phyloP scores from a whole-genome alignment of 2,329 filamentous ascomycete genomes.

The Venturia effusa region DNA sequence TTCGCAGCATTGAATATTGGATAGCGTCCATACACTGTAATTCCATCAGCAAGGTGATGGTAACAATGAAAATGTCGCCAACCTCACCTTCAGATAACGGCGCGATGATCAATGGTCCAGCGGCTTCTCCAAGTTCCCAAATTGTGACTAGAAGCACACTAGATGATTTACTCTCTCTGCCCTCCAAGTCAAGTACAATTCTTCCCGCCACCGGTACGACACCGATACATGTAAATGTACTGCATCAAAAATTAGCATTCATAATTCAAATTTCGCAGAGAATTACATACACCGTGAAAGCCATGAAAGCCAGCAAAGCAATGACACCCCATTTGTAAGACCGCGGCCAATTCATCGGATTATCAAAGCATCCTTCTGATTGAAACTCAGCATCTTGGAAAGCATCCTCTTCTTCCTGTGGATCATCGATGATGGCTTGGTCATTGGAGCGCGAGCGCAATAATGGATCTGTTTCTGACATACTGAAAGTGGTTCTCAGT shows the following conservation, averaged over 20 bases:
- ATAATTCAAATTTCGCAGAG: neutral
- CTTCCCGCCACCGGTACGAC: conserved; percentile 23
- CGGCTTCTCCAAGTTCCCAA: conserved; percentile 39
- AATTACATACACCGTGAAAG: conserved; percentile 23
- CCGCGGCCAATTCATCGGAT: conserved; percentile 22
- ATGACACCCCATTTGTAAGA: conserved; percentile 24
- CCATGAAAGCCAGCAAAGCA: conserved; percentile 22
- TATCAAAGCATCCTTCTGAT: conserved; percentile 18
- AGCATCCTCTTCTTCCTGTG: conserved; percentile 14
- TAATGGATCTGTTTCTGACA: neutral
- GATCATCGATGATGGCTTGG: conserved; percentile 13
- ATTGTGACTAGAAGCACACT: conserved; percentile 34
- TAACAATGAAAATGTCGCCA: neutral
- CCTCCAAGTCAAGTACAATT: conserved; percentile 24
- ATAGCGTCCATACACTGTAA: conserved; percentile 26
- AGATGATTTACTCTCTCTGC: conserved; percentile 15
- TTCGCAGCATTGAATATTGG: conserved; percentile 30
- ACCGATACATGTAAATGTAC: conserved; percentile 28
- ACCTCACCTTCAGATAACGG: conserved; percentile 29
- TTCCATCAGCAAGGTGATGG: neutral
- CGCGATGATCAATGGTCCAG: conserved; percentile 34
- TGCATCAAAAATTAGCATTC: conserved; percentile 15
- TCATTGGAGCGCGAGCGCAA: neutral
- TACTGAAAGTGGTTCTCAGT: too few species aligned
- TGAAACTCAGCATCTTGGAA: conserved; percentile 17